phyloP scores from a whole-genome alignment of 495 filamentous ascomycete species.

The Friedmanniomyces endolithicus region DNA sequence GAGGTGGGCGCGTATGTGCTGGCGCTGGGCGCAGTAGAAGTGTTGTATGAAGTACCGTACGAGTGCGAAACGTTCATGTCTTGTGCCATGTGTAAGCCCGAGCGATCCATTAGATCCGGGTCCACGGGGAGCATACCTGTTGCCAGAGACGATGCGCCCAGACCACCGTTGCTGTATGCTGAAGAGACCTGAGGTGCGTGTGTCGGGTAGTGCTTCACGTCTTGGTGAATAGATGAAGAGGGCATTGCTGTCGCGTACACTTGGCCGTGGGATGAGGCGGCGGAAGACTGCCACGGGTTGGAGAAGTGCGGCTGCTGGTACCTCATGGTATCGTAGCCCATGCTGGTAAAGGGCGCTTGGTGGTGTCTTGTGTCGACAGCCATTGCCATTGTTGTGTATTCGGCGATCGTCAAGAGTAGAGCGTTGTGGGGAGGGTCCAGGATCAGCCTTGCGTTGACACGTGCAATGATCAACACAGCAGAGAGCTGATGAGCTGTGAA shows the following conservation, averaged over 20 bases:
- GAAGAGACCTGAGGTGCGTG: slow-evolving; percentile 55
- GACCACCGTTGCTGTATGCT: slow-evolving; percentile 60
- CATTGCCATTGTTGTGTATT: slow-evolving; percentile 78
- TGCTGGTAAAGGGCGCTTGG: slow-evolving; percentile 35
- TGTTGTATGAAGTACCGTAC: slow-evolving; percentile 24
- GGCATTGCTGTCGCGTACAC: slow-evolving; percentile 47
- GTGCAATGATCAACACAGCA: background rate
- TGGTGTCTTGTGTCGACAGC: slow-evolving; percentile 63
- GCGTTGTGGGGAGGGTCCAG: background rate
- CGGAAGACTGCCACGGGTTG: slow-evolving; percentile 66
- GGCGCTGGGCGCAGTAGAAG: slow-evolving; percentile 42
- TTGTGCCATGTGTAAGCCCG: slow-evolving; percentile 59
- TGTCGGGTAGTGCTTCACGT: slow-evolving; percentile 39
- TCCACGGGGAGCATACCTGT: slow-evolving; percentile 58
- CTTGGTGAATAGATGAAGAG: slow-evolving; percentile 42
- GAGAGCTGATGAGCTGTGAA: background rate
- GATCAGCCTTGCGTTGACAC: background rate
- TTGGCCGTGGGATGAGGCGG: slow-evolving; percentile 43
- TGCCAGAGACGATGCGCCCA: slow-evolving; percentile 55
- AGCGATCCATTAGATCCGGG: slow-evolving; percentile 29
- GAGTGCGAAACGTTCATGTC: slow-evolving; percentile 44
- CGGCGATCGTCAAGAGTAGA: background rate
- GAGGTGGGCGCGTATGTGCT: slow-evolving; percentile 58
- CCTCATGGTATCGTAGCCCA: slow-evolving; percentile 60
- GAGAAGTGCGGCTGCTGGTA: slow-evolving; percentile 77